These are phyloP conservation scores for Sporothrix dimorphospora DNA, from an alignment of 2,329 filamentous ascomycete species.

Conservation along the genomic window DNA sequence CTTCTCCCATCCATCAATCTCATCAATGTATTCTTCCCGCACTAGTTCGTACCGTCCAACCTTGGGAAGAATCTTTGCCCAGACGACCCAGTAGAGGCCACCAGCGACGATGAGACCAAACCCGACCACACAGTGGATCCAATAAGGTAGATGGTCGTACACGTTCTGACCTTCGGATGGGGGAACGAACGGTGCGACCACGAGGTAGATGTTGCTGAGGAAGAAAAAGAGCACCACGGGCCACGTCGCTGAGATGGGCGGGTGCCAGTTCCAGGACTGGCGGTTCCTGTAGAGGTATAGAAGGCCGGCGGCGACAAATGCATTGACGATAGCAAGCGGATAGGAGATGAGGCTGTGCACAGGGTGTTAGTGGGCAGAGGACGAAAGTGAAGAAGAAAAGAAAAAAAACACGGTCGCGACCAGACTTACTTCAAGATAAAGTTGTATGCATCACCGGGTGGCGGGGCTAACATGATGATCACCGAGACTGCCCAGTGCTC, in stretches of 20 bases:
- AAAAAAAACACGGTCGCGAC: slow-evolving; percentile 2
- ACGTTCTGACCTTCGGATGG: slow-evolving; percentile 56
- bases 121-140: slow-evolving; percentile 60
- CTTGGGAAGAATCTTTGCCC: slow-evolving; percentile 56
- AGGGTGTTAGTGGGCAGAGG: background rate
- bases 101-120: slow-evolving; percentile 58
- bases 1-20: slow-evolving; percentile 65
- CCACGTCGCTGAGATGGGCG: slow-evolving; percentile 57
- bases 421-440: slow-evolving; percentile 59
- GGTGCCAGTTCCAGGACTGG: slow-evolving; percentile 53
- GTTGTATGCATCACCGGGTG: slow-evolving; percentile 68
- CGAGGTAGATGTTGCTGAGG: slow-evolving; percentile 63
- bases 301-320: slow-evolving; percentile 57
- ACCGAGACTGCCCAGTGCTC: slow-evolving; percentile 67
- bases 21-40: slow-evolving; percentile 56
- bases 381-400: background rate
- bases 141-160: slow-evolving; percentile 59
- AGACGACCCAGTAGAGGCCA: slow-evolving; percentile 59
- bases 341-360: slow-evolving; percentile 61
- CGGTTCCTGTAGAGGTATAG: slow-evolving; percentile 57
- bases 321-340: slow-evolving; percentile 62
- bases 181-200: slow-evolving; percentile 62
- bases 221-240: slow-evolving; percentile 62
- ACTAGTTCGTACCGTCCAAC: slow-evolving; percentile 60
- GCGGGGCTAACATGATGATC: slow-evolving; percentile 68